These are phyloP conservation scores for Phlebopus sp. DNA, from an alignment of 1,284 basidiomycete species.

Conservation along the genomic window DNA sequence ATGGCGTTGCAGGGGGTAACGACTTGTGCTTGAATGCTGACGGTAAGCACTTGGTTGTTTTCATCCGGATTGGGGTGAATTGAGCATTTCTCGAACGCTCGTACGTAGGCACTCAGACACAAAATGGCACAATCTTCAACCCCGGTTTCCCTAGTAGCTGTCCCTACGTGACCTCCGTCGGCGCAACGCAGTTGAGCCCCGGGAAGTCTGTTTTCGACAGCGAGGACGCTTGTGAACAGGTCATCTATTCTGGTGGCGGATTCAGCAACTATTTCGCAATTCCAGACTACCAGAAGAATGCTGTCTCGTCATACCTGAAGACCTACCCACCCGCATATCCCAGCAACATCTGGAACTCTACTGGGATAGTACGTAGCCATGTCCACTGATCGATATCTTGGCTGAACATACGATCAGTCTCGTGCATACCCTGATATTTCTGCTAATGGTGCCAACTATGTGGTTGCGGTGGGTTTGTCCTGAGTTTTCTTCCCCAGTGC, in stretches of 20 bases:
- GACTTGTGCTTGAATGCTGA: slow-evolving; percentile 40
- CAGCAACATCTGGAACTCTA: slow-evolving; percentile 45
- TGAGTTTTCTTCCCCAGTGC: too few species aligned
- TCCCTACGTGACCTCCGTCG: slow-evolving; percentile 46
- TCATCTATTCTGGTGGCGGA: slow-evolving; percentile 41
- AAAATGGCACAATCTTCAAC: slow-evolving; percentile 43
- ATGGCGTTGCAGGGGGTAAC: slow-evolving; percentile 46
- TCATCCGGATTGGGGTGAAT: background rate
- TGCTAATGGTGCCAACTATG: slow-evolving; percentile 43
- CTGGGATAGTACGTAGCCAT: slow-evolving; percentile 36
- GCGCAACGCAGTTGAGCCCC: slow-evolving; percentile 43
- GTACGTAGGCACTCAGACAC: slow-evolving; percentile 8
- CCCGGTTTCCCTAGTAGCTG: slow-evolving; percentile 45
- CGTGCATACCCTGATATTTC: slow-evolving; percentile 49
- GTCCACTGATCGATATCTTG: background rate
- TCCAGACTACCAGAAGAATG: slow-evolving; percentile 38
- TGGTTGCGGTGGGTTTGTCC: slow-evolving; percentile 24
- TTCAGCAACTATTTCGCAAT: slow-evolving; percentile 41
- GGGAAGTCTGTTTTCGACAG: slow-evolving; percentile 30
- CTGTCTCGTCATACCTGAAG: slow-evolving; percentile 23
- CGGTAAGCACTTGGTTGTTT: slow-evolving; percentile 25
- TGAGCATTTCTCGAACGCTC: background rate
- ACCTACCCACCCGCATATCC: slow-evolving; percentile 32
- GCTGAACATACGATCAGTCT: slow-evolving; percentile 10
- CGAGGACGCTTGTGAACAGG: slow-evolving; percentile 31